Evolutionary conservation across 2,329 filamentous ascomycete species (phyloP), one percentile per base, ranked within the genome.

Genomic region (Fusarium illudens): DNA sequence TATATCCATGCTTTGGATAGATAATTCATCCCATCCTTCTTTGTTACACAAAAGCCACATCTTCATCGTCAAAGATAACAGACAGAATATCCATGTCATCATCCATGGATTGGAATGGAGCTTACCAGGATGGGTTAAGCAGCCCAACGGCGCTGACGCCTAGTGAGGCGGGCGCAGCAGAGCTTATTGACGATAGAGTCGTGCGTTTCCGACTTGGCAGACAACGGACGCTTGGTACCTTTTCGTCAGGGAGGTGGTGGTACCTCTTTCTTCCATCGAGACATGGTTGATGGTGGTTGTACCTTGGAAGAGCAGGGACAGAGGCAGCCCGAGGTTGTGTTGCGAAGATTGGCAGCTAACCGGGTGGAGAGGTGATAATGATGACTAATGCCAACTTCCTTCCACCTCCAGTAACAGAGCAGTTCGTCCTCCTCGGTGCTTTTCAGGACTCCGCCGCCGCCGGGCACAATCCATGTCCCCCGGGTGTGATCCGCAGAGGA

Each of bases 181-280:
- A 73, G 71, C 71, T 73, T 73, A 71, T 70, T 64, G 59, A 37
- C 49, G 66, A 73, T 73, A 73, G 32, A 73, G 65, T 71, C 54
- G 46, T 64, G 53, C 62, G 53, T 58, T 50, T 60, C 68, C 64
- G 71, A 67, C 71, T 72, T 73, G 71, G 71, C 71, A 64, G 15
- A 32, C 36, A 33, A 36, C 51, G 49, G 36, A 29, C 27, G 19
- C 25, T 22, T 22, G 54, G 34, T 20, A n/a, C 25, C 10, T 53
- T 52, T 19, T 36, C 15, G 3, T 12, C 20, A 39, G 19, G 19
- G 37, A 39, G 37, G 37, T 19, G 22, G 37, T 20, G 19, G 37
- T 42, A 42, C 19, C 9, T 25, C 6, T 42, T 11, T 20, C 25
- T 44, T 37, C 46, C 17, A 32, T 12, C 13, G 34, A 32, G 51